Evolutionary conservation across 306 rosid species (phyloP).

Genomic region (Vigna unguiculata): DNA sequence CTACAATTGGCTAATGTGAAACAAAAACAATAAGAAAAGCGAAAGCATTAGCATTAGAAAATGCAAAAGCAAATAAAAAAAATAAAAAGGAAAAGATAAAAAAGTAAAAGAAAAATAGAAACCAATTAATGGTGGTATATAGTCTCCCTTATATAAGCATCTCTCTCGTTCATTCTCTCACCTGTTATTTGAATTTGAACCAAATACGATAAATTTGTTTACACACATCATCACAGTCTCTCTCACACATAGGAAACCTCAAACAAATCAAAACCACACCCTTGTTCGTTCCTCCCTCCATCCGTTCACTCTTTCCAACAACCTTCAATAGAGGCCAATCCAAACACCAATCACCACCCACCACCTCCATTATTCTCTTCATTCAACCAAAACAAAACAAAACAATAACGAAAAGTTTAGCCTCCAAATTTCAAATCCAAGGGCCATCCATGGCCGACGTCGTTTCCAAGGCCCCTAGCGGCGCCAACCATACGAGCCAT

Average conservation of each 20-base stretch:
- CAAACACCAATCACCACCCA: neutral
- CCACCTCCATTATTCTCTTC: conserved; percentile 6
- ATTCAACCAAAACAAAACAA: neutral
- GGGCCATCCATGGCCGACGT: conserved; percentile 58
- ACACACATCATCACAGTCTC: neutral
- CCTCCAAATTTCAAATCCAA: neutral
- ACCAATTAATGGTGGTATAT: conserved; percentile 43
- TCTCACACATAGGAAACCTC: neutral
- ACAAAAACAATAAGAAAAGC: neutral
- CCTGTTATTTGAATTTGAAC: conserved; percentile 7
- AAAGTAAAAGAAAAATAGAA: neutral
- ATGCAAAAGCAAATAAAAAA: neutral
- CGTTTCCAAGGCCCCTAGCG: conserved; percentile 9
- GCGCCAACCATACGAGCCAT: neutral
- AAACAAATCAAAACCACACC: conserved; percentile 42
- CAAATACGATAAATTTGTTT: neutral
- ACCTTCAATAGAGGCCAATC: conserved; percentile 13
- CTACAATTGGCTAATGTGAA: neutral
- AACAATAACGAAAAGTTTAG: neutral
- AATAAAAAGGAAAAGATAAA: no score
- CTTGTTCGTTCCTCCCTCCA: neutral
- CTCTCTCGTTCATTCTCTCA: neutral
- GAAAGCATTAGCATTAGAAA: neutral
- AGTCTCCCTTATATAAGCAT: conserved; percentile 43
- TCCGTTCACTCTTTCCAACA: conserved; percentile 11